phyloP scores from a whole-genome alignment of 2,329 filamentous ascomycete genomes.

The Arthrobotrys sphaeroides region DNA sequence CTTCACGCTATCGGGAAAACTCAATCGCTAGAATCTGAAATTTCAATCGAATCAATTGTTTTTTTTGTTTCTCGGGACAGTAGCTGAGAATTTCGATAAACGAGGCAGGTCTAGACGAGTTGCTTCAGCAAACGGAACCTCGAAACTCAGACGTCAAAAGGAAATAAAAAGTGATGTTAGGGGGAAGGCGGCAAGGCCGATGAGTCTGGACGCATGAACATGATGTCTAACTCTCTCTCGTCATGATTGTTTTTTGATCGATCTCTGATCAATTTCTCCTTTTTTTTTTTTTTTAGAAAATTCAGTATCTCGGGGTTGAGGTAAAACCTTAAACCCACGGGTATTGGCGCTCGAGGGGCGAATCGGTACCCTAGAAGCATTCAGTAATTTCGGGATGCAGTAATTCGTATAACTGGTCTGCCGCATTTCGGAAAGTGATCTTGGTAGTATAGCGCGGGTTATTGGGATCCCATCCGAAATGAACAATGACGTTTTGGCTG shows the following conservation, averaged over 20 bases:
- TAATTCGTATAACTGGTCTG: background rate
- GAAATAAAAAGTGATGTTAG: background rate
- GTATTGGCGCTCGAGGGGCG: background rate
- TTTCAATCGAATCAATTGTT: no score
- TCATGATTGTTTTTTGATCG: background rate
- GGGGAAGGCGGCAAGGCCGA: background rate
- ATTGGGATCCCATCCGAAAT: background rate
- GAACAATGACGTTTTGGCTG: background rate
- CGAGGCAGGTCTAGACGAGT: background rate
- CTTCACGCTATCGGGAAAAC: no score
- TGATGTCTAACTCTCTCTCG: no score
- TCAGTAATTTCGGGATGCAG: background rate
- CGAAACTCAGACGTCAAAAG: background rate
- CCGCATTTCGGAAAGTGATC: background rate
- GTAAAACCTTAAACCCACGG: conserved; percentile 1
- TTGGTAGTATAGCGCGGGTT: background rate
- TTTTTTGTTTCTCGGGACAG: no score
- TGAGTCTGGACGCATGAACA: background rate
- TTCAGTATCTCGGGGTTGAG: background rate
- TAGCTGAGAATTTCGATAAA: no score
- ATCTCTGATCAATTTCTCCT: background rate
- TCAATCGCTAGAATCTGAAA: no score
- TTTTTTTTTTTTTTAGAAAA: background rate
- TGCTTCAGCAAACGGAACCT: background rate
- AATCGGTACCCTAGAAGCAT: background rate